These are phyloP conservation scores for Diaporthe citriasiana DNA, from an alignment of 2,329 filamentous ascomycete species.

Conservation along the genomic window DNA sequence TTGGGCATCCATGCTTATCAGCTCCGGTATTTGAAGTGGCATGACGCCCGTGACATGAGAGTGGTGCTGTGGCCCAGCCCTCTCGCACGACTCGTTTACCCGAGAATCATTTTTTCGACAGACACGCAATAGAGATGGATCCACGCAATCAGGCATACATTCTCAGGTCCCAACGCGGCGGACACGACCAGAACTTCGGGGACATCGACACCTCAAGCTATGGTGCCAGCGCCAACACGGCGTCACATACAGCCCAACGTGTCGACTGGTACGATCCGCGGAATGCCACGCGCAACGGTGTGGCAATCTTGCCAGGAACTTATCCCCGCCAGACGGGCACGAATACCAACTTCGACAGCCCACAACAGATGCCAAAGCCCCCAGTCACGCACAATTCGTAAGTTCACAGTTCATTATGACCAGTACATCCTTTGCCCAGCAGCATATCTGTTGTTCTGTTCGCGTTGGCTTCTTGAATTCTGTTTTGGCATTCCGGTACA, in stretches of 20 bases:
- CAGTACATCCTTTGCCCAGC: not conserved
- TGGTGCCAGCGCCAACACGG: not conserved
- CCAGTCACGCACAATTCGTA: slow-evolving; percentile 1
- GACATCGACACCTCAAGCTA: not conserved
- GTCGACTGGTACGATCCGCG: not conserved
- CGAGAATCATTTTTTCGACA: not conserved
- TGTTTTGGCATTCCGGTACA: too few species aligned
- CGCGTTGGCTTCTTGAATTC: not conserved
- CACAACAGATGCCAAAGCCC: not conserved
- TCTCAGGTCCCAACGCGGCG: not conserved
- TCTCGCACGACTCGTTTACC: not conserved
- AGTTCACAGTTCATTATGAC: not conserved
- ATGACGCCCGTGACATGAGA: slow-evolving; percentile 3
- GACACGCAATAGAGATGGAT: not conserved
- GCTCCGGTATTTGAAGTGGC: slow-evolving; percentile 10
- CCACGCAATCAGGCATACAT: slow-evolving; percentile 5
- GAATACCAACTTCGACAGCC: not conserved
- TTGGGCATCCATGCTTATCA: slow-evolving; percentile 16
- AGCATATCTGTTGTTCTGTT: not conserved
- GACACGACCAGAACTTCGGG: not conserved
- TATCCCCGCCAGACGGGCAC: not conserved
- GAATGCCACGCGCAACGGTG: not conserved
- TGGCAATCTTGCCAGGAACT: not conserved
- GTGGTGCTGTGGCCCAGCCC: not conserved
- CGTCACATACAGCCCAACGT: not conserved